Conservation (phyloP, 345 rosid species). For the Eucalyptus curtisii region DNA sequence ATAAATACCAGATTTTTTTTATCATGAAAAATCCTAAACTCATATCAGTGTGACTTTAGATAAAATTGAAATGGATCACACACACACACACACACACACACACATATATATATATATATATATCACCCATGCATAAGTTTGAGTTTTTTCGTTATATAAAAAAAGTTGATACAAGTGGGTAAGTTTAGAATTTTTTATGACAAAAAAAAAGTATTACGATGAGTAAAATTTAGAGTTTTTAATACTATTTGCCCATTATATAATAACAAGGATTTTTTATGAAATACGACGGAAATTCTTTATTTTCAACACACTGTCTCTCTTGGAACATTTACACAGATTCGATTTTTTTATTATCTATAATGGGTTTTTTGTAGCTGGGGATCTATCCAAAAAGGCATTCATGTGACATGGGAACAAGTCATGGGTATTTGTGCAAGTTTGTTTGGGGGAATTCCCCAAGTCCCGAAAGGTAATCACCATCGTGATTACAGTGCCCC, state of each 20-base stretch:
- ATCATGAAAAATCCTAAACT: no score
- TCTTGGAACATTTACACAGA: background rate
- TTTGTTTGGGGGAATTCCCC: background rate
- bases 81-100: no score
- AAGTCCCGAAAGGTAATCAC: background rate
- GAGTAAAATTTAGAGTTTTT: no score
- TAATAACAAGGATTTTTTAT: background rate
- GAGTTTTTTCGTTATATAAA: background rate
- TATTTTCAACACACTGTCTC: background rate
- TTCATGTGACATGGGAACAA: background rate
- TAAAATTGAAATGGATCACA: no score
- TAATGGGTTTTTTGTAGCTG: background rate
- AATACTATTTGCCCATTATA: no score
- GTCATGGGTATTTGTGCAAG: constrained; percentile 8
- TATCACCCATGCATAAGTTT: no score
- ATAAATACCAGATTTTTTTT: rapidly evolving
- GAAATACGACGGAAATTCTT: background rate
- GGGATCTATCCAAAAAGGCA: background rate
- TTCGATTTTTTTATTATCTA: background rate
- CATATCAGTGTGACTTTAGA: no score
- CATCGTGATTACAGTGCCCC: background rate
- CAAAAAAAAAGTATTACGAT: rapidly evolving
- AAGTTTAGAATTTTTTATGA: no score
- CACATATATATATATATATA: no score
- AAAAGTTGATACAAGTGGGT: rapidly evolving